Evolutionary conservation across 495 filamentous ascomycete species (phyloP), one percentile per base, ranked within the genome.

Genomic region (Daldinia caldariorum): DNA sequence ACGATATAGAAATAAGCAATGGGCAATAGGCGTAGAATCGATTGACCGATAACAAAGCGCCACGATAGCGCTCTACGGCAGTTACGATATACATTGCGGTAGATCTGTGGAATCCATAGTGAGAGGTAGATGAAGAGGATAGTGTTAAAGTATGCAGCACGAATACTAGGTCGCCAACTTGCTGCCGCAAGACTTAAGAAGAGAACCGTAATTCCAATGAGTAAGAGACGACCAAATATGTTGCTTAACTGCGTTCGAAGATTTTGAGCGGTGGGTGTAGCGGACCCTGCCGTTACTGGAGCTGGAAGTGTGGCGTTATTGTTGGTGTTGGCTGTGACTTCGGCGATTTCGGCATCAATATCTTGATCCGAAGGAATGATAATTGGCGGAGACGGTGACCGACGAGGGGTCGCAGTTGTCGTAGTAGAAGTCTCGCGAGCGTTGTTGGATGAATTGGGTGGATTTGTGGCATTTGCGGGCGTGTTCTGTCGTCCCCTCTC

Each of bases 41-140:
- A 94, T 73, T 97, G 90, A 2, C 94, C 94, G 45, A 93, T 74
- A 58, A 97, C 89, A 74, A 94, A 99, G 50, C 91, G 89, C 93
- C 93, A 97, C 5, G 88, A 84, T 4, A 97, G 83, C 2, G 94
- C 92, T 73, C 92, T 91, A 35, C 94, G 91, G 76, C 92, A 96
- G 78, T 97, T 97, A 26, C 95, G 91, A 79, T 91, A 88, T 50
- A 93, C 82, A 79, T 99, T 99, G 49, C 95, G 90, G 70, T 90
- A 88, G 71, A 97, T 94, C 76, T 99, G 95, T 0, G 95, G 95
- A 0, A 87, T 67, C 94, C 94, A 97, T 75, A 97, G 91, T 20
- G 94, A 97, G 34, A 97, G 87, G 69, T 97, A 97, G 66, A 86
- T 64, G 66, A 92, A 87, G 22, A 87, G 79, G 4, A 96, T 73